phyloP scores from a whole-genome alignment of 208 protist genomes.

The Plasmodiophora brassicae region DNA sequence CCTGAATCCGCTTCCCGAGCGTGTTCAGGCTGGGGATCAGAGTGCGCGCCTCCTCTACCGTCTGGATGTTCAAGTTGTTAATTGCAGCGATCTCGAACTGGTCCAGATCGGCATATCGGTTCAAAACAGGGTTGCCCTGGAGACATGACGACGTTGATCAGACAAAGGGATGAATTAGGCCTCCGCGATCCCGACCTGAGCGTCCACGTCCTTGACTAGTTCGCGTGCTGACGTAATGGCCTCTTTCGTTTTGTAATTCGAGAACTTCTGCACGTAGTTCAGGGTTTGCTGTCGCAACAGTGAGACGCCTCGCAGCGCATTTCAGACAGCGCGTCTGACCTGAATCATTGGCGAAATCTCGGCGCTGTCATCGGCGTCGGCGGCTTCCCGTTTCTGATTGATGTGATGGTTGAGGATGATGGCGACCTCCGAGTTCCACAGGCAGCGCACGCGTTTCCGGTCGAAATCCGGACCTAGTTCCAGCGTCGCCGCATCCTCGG shows the following conservation, averaged over 20 bases:
- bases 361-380: not conserved
- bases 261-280: conserved; percentile 41
- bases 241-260: conserved; percentile 35
- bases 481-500: not conserved
- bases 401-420: not conserved
- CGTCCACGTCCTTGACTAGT: not conserved
- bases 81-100: conserved; percentile 39
- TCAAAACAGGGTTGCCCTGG: not conserved
- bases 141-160: not conserved
- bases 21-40: conserved; percentile 37
- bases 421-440: conserved; percentile 39
- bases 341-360: not conserved
- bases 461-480: conserved; percentile 16
- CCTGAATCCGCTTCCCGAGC: not conserved
- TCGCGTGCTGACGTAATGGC: conserved; percentile 12
- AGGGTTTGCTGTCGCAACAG: conserved; percentile 36
- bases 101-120: conserved; percentile 29
- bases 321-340: not conserved
- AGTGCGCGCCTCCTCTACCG: conserved; percentile 26
- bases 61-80: conserved; percentile 26
- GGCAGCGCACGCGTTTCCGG: not conserved
- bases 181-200: not conserved
- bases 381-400: not conserved
- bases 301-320: too few species aligned
- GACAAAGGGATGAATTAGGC: too few species aligned